phyloP scores from a whole-genome alignment of 1,284 basidiomycete species.

The Ceratobasidium sp. region DNA sequence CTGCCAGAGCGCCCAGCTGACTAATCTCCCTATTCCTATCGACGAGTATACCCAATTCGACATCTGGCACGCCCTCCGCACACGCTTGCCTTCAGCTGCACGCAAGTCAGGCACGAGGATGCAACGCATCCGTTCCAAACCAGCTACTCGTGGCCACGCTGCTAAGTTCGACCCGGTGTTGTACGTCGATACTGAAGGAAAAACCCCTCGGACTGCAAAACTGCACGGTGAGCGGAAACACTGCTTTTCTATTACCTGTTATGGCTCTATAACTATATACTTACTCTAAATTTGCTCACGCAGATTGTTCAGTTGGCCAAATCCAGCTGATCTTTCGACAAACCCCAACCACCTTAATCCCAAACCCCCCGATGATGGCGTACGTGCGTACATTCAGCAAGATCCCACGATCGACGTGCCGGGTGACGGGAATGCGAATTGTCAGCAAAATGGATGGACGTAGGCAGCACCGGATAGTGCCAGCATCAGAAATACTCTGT shows the following conservation, averaged over 20 bases:
- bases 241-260: too few relatives aligned
- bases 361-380: constrained; percentile 13
- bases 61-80: constrained; percentile 3
- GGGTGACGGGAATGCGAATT: neutral
- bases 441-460: neutral
- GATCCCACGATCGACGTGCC: neutral
- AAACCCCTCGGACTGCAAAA: neutral
- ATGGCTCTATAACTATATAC: too few relatives aligned
- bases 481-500: neutral
- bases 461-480: neutral
- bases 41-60: constrained; percentile 18
- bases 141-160: neutral
- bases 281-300: neutral
- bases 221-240: neutral
- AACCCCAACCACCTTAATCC: neutral
- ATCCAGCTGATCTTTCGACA: constrained; percentile 8
- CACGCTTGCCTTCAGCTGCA: neutral
- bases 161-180: constrained; percentile 14
- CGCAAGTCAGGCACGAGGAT: neutral
- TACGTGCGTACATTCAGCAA: constrained; percentile 6
- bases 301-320: constrained; percentile 16
- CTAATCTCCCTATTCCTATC: neutral
- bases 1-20: neutral
- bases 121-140: constrained; percentile 22
- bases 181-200: neutral